These are phyloP conservation scores for Eucommia ulmoides DNA, from an alignment of 257 asterid species.

Conservation along the genomic window DNA sequence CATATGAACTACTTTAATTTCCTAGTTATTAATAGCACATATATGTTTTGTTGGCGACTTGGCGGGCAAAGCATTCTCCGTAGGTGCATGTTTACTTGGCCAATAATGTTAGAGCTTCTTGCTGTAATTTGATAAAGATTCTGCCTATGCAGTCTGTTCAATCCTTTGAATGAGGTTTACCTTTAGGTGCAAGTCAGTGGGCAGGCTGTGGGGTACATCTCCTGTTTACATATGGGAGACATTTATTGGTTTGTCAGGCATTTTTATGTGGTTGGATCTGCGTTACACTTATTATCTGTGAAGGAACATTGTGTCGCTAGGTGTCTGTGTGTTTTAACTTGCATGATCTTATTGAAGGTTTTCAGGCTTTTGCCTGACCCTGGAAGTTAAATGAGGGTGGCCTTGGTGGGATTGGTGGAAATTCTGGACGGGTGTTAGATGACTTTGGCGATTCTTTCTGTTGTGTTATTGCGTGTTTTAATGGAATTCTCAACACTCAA, in stretches of 20 bases:
- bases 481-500: conserved; percentile 88
- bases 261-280: conserved; percentile 33
- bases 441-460: conserved; percentile 90
- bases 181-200: background rate
- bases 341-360: conserved; percentile 96
- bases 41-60: too few species aligned
- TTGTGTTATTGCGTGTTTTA: conserved; percentile 88
- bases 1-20: too few species aligned
- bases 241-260: conserved; percentile 22
- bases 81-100: background rate
- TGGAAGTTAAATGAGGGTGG: conserved; percentile 92
- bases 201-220: background rate
- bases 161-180: background rate
- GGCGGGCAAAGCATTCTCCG: too few species aligned
- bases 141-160: background rate
- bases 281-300: conserved; percentile 43
- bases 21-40: background rate
- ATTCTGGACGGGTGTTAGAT: conserved; percentile 82
- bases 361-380: conserved; percentile 76
- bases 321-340: conserved; percentile 53
- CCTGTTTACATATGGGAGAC: conserved; percentile 8
- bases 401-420: conserved; percentile 84
- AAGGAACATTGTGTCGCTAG: conserved; percentile 37
- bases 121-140: background rate
- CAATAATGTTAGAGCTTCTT: background rate